Evolutionary conservation across 208 protist species (phyloP).

Genomic region (Leishmania aethiopica): DNA sequence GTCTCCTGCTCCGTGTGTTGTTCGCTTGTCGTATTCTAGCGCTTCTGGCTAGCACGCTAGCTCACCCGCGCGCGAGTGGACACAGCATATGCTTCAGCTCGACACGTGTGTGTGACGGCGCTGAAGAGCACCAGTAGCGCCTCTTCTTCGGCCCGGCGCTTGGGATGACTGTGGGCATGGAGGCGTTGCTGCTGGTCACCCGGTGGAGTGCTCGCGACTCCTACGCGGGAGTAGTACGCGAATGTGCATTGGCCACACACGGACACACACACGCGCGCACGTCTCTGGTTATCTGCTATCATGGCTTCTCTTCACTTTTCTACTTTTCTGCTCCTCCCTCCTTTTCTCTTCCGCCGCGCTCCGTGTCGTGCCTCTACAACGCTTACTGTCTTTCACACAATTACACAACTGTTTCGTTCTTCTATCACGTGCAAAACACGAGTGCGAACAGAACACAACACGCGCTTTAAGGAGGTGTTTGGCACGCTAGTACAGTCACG

Average conservation of each 20-base stretch:
- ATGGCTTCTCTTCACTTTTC: neutral
- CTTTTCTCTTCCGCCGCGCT: neutral
- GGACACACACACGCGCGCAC: neutral
- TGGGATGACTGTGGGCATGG: neutral
- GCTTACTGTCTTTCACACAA: neutral
- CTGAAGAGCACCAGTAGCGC: neutral
- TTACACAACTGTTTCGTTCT: neutral
- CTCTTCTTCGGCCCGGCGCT: neutral
- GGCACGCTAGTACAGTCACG: neutral
- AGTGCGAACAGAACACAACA: neutral
- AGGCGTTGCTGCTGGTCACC: neutral
- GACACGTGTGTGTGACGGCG: neutral
- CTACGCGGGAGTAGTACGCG: neutral
- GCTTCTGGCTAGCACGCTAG: neutral
- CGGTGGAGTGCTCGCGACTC: neutral
- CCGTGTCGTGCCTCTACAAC: neutral
- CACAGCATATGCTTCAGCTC: neutral
- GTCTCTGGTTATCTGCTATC: neutral
- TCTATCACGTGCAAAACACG: neutral
- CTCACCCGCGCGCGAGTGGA: neutral
- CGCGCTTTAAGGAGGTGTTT: neutral
- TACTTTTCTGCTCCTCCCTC: neutral
- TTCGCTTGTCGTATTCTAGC: no score
- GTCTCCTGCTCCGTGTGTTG: no score
- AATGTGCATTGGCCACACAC: conserved; percentile 1